Conservation (phyloP, 768 basidiomycete genomes). For the Tremella mesenterica region DNA sequence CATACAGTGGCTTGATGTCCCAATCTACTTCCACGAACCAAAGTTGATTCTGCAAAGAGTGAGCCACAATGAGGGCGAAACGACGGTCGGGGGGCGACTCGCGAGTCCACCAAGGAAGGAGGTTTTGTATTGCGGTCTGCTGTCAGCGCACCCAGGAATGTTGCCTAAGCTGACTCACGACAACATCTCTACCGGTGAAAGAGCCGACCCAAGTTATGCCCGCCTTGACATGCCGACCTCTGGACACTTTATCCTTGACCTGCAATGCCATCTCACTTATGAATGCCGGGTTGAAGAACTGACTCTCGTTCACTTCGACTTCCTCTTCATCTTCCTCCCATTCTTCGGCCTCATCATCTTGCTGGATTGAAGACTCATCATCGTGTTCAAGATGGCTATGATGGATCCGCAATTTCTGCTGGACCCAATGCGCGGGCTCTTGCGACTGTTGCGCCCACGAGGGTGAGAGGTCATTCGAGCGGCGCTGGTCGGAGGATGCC, state of each 20-base stretch:
- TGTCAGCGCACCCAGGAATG: not conserved
- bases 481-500: constrained; percentile 2
- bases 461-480: constrained; percentile 20
- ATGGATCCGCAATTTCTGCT: constrained; percentile 40
- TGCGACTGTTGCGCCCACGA: constrained; percentile 31
- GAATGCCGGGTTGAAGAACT: constrained; percentile 80
- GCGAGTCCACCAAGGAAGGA: constrained; percentile 72
- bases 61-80: constrained; percentile 76
- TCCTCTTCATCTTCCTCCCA: constrained; percentile 34
- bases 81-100: constrained; percentile 70
- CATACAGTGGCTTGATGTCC: constrained; percentile 70
- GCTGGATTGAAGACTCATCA: constrained; percentile 14
- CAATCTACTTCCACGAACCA: constrained; percentile 98
- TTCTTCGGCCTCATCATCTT: constrained; percentile 19
- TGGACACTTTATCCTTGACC: constrained; percentile 78
- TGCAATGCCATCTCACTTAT: constrained; percentile 82
- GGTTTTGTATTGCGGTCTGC: constrained; percentile 77
- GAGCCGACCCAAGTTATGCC: constrained; percentile 81
- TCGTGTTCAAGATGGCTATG: constrained; percentile 24
- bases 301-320: constrained; percentile 58
- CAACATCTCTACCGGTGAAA: constrained; percentile 90
- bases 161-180: constrained; percentile 53
- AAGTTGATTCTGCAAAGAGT: constrained; percentile 80
- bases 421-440: constrained; percentile 36
- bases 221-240: constrained; percentile 80